These are phyloP conservation scores for Paecilomyces niveus DNA, from an alignment of 2,329 filamentous ascomycete genomes.

Conservation along the genomic window DNA sequence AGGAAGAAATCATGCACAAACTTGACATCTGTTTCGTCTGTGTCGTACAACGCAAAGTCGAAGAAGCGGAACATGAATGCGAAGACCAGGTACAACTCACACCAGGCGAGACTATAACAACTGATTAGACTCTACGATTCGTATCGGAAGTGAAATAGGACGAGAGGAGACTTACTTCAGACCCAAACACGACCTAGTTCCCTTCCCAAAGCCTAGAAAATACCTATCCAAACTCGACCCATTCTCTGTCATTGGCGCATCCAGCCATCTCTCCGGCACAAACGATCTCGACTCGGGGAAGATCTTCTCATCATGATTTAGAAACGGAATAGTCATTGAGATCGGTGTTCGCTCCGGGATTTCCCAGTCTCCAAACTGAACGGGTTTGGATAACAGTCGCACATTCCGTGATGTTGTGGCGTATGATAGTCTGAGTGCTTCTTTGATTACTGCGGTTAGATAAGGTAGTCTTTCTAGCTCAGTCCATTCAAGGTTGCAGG, in stretches of 20 bases:
- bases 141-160: too few relatives aligned
- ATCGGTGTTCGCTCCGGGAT: neutral
- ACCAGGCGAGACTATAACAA: constrained; percentile 30
- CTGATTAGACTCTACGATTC: constrained; percentile 20
- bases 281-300: too few relatives aligned
- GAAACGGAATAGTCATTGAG: too few relatives aligned
- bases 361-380: neutral
- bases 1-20: constrained; percentile 22
- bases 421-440: constrained; percentile 28
- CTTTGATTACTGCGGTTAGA: constrained; percentile 32
- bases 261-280: too few relatives aligned
- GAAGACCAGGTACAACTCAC: constrained; percentile 21
- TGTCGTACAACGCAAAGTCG: constrained; percentile 20
- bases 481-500: constrained; percentile 6
- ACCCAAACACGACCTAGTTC: constrained; percentile 12
- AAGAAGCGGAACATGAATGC: constrained; percentile 19
- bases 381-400: constrained; percentile 10
- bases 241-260: too few relatives aligned
- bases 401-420: constrained; percentile 33
- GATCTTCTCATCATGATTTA: too few relatives aligned
- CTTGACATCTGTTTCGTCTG: constrained; percentile 17
- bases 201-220: too few relatives aligned
- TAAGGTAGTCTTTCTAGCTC: constrained; percentile 32
- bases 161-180: too few relatives aligned
- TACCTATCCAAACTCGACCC: too few relatives aligned